Base-by-base conservation (phyloP, 169 alveolate genomes). In the Eimeria acervulina region DNA sequence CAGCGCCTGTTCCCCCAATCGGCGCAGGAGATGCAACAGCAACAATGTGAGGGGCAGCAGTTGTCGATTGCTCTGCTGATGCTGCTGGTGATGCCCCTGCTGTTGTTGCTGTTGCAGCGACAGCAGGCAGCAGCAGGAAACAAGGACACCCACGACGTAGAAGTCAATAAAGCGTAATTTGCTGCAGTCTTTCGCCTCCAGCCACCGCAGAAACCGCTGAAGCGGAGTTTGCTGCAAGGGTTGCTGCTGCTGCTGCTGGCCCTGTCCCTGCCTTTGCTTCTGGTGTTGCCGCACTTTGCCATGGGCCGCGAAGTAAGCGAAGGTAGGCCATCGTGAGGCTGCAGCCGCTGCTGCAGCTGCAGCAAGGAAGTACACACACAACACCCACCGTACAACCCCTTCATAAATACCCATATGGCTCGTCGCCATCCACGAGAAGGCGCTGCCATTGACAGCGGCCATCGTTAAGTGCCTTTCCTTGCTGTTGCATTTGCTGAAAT, bases 261-360 rank as follows among this genome's bases (percentile, higher is more conserved):
- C 31, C 55, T 83, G 90, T 47, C 47, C 44, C 68, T 47, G 42
- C 33, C 52, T 36, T 6, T 36, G 40, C 63, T 38, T 2, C 42
- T 36, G 76, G 8, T 85, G 51, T 61, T 85, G 93, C 8, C 92
- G 44, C 55, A 51, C 21, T 84, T 84, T 84, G 52, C 92, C 92
- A 28, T 84, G 92, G n/a, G 92, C 52, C 23, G 92, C 92, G 42
- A 84, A 84, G 36, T 52, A 51, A 3, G 92, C 74, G 31, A 84
- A 17, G 72, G 36, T 6, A 3, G 92, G 47, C 74, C 74, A 84
- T 31, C 78, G 76, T 17, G 40, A 51, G 33, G 92, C 92, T 84
- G 92, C 92, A 19, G 92, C 92, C 10, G 92, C 92, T 0, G 78
- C 92, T 36, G 92, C 78, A 5, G 92, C 92, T 84, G 92, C 92